Percentiles rank a stretch among this genome's conserved stretches.
Evolutionary conservation across 1,284 basidiomycete genomes (phyloP).

Genomic region (Cryptococcus sp.): DNA sequence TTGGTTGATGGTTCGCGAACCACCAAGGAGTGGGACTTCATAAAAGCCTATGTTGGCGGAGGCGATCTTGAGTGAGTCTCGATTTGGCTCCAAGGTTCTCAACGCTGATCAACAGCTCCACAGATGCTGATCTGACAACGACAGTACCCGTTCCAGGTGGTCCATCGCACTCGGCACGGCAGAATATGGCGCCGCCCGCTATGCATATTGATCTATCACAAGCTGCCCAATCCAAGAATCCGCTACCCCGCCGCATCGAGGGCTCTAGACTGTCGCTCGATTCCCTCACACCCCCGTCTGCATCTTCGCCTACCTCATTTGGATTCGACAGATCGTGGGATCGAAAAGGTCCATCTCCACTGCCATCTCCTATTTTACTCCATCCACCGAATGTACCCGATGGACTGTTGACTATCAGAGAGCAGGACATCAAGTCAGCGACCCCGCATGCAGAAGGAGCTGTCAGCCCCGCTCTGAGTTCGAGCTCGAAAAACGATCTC

Average conservation of each 20-base stretch:
- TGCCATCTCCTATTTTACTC: constrained; percentile 17
- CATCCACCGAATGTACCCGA: constrained; percentile 5
- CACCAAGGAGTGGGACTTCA: constrained; percentile 28
- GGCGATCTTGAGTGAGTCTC: constrained; percentile 35
- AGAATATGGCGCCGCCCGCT: not conserved
- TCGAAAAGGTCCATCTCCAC: constrained; percentile 5
- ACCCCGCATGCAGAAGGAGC: constrained; percentile 10
- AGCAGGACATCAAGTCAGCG: not conserved
- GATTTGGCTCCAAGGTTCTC: not conserved
- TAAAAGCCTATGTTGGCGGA: constrained; percentile 39
- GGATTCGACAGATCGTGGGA: constrained; percentile 7
- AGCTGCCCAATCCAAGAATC: not conserved
- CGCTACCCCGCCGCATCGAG: too few species aligned
- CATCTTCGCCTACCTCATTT: constrained; percentile 3
- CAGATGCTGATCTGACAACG: not conserved
- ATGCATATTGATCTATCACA: not conserved
- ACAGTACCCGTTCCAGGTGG: not conserved
- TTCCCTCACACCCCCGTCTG: not conserved
- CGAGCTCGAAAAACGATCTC: constrained; percentile 37
- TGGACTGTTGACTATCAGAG: not conserved
- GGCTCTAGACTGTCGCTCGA: not conserved
- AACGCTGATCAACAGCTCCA: too few species aligned
- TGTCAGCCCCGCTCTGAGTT: constrained; percentile 29
- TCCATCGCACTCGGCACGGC: not conserved
- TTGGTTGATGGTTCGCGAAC: constrained; percentile 7